phyloP scores from a whole-genome alignment of 371 early-diverging fungal species.

The Circinella minor region DNA sequence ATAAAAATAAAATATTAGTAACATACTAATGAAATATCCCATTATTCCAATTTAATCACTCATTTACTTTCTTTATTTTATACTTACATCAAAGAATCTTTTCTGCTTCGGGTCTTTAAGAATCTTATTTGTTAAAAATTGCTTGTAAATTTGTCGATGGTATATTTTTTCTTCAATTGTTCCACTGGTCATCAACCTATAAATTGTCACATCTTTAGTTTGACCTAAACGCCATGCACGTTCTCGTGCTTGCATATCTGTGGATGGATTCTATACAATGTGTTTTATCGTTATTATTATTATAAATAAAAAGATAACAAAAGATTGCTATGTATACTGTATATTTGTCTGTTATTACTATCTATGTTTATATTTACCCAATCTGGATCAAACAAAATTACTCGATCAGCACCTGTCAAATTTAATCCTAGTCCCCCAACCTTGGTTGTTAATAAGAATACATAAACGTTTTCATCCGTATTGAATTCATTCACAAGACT shows the following conservation, averaged over 20 bases:
- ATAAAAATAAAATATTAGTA: background rate
- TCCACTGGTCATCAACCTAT: constrained; percentile 95
- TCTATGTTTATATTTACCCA: constrained; percentile 64
- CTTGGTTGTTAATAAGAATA: constrained; percentile 96
- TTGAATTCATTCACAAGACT: constrained; percentile 92
- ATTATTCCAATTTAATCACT: background rate
- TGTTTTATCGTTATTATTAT: background rate
- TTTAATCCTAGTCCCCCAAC: constrained; percentile 98
- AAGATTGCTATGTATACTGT: too few species aligned
- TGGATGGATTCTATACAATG: constrained; percentile 84
- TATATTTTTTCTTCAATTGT: constrained; percentile 99
- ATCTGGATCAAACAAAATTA: constrained; percentile 98
- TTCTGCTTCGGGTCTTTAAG: constrained; percentile 91
- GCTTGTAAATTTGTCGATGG: constrained; percentile 97
- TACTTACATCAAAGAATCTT: constrained; percentile 82
- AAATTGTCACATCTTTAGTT: constrained; percentile 89
- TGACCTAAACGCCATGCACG: constrained; percentile 98
- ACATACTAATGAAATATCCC: background rate
- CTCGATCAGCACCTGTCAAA: constrained; percentile 93
- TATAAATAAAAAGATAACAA: too few species aligned
- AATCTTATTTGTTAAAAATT: constrained; percentile 94
- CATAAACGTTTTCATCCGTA: constrained; percentile 63
- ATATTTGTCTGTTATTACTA: too few species aligned
- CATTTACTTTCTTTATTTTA: background rate
- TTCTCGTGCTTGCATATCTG: constrained; percentile 97